Percentiles rank a stretch among this genome's conserved stretches.
These are phyloP conservation scores for Telfairia occidentalis DNA, from an alignment of 331 rosid genomes.

Conservation along the genomic window DNA sequence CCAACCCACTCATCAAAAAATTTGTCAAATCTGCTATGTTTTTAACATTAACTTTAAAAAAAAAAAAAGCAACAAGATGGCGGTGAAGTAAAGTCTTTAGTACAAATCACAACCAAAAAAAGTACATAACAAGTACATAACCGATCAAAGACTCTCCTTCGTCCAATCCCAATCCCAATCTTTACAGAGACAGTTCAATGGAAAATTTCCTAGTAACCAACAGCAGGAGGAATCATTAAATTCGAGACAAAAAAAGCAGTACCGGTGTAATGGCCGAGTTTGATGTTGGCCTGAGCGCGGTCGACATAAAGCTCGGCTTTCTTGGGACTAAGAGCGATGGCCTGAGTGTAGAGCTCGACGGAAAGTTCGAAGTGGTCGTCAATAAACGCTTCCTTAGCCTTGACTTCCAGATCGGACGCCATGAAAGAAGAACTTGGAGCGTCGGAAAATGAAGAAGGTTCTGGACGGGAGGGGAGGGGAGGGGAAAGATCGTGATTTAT, in stretches of 20 bases:
- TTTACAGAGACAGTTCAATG: not conserved
- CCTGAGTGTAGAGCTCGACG: constrained; percentile 43
- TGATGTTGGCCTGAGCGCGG: constrained; percentile 87
- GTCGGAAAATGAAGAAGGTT: not conserved
- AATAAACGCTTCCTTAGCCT: constrained; percentile 58
- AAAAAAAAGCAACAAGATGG: not conserved
- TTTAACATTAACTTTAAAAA: not conserved
- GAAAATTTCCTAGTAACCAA: not conserved
- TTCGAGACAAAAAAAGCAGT: not conserved
- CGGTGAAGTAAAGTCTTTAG: not conserved
- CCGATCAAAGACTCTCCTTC: not conserved
- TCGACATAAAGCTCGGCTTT: constrained; percentile 42
- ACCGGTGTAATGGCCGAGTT: constrained; percentile 51
- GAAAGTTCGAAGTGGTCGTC: constrained; percentile 66
- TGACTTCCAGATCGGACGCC: constrained; percentile 66
- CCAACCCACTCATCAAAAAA: not conserved
- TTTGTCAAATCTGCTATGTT: not conserved
- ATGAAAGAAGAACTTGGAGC: constrained; percentile 13
- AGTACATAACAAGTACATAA: not conserved
- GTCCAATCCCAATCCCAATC: not conserved
- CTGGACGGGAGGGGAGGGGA: not conserved
- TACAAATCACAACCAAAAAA: not conserved
- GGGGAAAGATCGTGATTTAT: not conserved
- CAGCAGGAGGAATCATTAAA: not conserved
- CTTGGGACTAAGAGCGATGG: constrained; percentile 38